A percentile compares a stretch with the other conserved stretches of the same genome.
Conservation (phyloP, 495 filamentous ascomycete species). For the Penicillium bovifimosum region DNA sequence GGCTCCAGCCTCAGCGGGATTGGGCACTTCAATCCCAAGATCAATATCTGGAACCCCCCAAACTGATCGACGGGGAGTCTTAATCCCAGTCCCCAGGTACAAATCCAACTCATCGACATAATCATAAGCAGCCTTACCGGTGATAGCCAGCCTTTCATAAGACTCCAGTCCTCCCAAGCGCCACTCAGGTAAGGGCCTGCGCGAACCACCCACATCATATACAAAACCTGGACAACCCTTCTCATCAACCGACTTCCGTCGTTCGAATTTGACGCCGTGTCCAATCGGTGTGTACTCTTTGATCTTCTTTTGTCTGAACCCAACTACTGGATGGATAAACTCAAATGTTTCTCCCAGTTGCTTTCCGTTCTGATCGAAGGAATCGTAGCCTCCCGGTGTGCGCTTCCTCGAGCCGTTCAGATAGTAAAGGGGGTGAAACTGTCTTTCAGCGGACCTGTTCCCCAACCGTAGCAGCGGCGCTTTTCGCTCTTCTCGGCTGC, state of each 20-base stretch:
- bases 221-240: constrained; percentile 6
- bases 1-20: background rate
- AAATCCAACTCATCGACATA: constrained; percentile 20
- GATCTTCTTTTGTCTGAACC: constrained; percentile 10
- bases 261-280: background rate
- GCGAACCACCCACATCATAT: constrained; percentile 10
- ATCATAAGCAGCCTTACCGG: constrained; percentile 12
- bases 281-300: constrained; percentile 13
- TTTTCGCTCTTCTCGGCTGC: background rate
- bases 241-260: constrained; percentile 5
- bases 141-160: constrained; percentile 18
- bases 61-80: constrained; percentile 9
- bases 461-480: constrained; percentile 15
- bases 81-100: constrained; percentile 9
- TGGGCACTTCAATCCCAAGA: background rate
- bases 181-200: constrained; percentile 15
- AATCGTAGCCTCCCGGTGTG: constrained; percentile 11
- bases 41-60: background rate
- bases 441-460: constrained; percentile 12
- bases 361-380: constrained; percentile 2
- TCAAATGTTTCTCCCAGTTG: constrained; percentile 9
- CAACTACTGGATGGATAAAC: constrained; percentile 18
- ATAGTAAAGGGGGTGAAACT: constrained; percentile 19
- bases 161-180: constrained; percentile 17
- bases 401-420: constrained; percentile 15